Percentiles rank a stretch among this genome's conserved stretches.
phyloP scores from a whole-genome alignment of 192 early-diverging fungal genomes.

The Coemansia sp. region DNA sequence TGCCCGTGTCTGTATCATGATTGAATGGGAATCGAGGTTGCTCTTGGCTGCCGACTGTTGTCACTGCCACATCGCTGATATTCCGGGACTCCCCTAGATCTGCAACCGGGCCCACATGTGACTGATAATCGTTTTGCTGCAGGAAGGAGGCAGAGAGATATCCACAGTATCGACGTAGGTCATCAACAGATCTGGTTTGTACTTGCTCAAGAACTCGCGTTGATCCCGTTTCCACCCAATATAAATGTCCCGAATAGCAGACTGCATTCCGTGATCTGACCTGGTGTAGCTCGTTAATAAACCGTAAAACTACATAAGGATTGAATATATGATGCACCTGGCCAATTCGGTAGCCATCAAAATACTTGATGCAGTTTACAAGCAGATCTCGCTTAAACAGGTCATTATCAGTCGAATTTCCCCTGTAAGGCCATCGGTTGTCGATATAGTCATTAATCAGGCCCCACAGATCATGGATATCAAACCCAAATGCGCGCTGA shows the following conservation, averaged over 20 bases:
- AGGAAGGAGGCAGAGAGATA: not conserved
- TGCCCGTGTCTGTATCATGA: not conserved
- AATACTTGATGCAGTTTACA: not conserved
- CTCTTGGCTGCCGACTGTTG: not conserved
- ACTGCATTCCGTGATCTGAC: no score
- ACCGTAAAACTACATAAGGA: no score
- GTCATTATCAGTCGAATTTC: not conserved
- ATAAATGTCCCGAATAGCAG: not conserved
- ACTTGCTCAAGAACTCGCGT: not conserved
- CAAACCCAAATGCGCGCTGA: constrained; percentile 11
- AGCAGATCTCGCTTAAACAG: constrained; percentile 8
- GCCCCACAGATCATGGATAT: not conserved
- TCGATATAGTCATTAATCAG: not conserved
- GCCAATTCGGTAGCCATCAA: constrained; percentile 10
- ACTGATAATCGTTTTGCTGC: not conserved
- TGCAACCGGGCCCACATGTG: not conserved
- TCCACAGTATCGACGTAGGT: not conserved
- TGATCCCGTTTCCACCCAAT: not conserved
- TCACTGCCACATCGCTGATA: not conserved
- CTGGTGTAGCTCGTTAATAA: no score
- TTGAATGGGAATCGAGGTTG: not conserved
- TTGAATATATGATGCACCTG: not conserved
- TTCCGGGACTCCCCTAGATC: not conserved
- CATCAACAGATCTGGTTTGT: not conserved
- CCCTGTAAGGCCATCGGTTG: not conserved